Percentiles rank a stretch among this genome's conserved stretches.
phyloP scores from a whole-genome alignment of 805 yeast species.

The Ogataea allantospora region DNA sequence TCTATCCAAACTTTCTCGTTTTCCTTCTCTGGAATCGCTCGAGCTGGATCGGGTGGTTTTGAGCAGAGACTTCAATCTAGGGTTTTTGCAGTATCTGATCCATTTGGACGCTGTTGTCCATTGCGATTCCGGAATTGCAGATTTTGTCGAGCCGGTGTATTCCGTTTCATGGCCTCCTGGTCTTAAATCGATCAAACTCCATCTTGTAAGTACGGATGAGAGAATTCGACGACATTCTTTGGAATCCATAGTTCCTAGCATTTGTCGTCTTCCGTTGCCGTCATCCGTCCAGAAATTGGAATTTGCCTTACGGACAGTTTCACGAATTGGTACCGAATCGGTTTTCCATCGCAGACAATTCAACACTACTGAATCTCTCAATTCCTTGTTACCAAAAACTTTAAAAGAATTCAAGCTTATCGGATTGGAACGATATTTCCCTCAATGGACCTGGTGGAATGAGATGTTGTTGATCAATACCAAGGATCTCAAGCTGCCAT shows the following conservation, averaged over 20 bases:
- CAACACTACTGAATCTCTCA: conserved; percentile 7
- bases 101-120: conserved; percentile 7
- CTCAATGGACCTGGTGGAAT: conserved; percentile 20
- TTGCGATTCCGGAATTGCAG: conserved; percentile 6
- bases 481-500: conserved; percentile 4
- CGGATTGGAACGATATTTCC: conserved; percentile 15
- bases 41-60: conserved; percentile 2
- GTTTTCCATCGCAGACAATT: conserved; percentile 10
- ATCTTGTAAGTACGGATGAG: conserved; percentile 13
- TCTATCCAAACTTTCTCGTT: conserved; percentile 2
- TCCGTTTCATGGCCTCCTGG: conserved; percentile 12
- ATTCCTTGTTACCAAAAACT: conserved; percentile 7
- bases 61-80: not conserved
- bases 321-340: conserved; percentile 14
- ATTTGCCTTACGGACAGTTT: conserved; percentile 6
- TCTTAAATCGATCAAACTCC: conserved; percentile 1
- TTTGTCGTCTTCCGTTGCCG: conserved; percentile 9
- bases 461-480: conserved; percentile 11
- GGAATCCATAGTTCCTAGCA: conserved; percentile 5
- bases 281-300: conserved; percentile 2
- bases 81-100: not conserved
- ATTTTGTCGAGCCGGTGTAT: not conserved
- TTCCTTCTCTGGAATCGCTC: conserved; percentile 3
- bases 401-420: conserved; percentile 5
- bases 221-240: conserved; percentile 8